Conservation (phyloP, 306 rosid genomes). For the Acacia confusa region DNA sequence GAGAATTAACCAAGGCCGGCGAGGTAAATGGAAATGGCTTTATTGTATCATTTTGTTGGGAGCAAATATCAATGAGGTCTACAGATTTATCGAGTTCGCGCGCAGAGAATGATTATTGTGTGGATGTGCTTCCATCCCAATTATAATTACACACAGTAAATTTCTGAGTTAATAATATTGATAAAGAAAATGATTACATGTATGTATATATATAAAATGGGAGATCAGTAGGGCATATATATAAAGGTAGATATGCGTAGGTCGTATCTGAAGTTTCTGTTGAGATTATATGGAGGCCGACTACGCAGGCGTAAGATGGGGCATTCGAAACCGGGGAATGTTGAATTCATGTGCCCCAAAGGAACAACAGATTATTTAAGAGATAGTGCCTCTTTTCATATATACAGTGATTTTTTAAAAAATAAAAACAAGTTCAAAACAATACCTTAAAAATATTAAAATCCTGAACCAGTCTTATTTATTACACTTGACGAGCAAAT, state of each 20-base stretch:
- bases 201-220: too few relatives aligned
- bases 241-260: background rate
- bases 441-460: too few relatives aligned
- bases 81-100: background rate
- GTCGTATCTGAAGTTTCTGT: background rate
- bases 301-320: background rate
- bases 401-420: too few relatives aligned
- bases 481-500: too few relatives aligned
- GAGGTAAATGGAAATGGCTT: too few relatives aligned
- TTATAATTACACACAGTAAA: background rate
- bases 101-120: background rate
- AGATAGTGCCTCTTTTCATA: too few relatives aligned
- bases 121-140: background rate
- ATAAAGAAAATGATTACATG: too few relatives aligned
- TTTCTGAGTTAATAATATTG: background rate
- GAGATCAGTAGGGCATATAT: background rate
- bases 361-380: background rate
- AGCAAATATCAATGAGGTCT: too few relatives aligned
- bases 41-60: too few relatives aligned
- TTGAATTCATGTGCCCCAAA: conserved; percentile 3
- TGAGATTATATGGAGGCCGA: background rate
- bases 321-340: background rate
- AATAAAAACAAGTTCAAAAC: too few relatives aligned
- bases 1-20: too few relatives aligned
- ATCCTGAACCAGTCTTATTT: too few relatives aligned